phyloP scores from a whole-genome alignment of 2,329 filamentous ascomycete genomes.

The Phoma sp. region DNA sequence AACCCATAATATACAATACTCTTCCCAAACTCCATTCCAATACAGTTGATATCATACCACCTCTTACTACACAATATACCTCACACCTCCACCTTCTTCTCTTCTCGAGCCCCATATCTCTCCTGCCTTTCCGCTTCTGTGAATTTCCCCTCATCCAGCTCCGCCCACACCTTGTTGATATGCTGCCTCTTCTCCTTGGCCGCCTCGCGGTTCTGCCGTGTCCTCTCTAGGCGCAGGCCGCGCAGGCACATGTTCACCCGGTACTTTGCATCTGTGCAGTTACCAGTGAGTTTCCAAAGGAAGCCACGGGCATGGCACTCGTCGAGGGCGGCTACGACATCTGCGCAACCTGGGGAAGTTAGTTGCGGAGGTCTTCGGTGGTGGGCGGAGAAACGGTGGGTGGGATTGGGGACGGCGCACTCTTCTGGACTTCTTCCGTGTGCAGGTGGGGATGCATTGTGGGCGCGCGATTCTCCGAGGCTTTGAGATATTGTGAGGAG shows the following conservation, averaged over 20 bases:
- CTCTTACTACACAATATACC: not conserved
- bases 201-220: slow-evolving; percentile 75
- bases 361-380: too few species aligned
- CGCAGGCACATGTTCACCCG: slow-evolving; percentile 86
- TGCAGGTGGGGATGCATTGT: slow-evolving; percentile 98
- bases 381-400: too few species aligned
- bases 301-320: slow-evolving; percentile 95
- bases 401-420: slow-evolving; percentile 58
- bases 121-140: slow-evolving; percentile 1
- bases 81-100: not conserved
- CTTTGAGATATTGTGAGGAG: not conserved
- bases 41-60: not conserved
- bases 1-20: slow-evolving; percentile 3
- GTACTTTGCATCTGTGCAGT: slow-evolving; percentile 87
- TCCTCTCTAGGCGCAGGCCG: slow-evolving; percentile 79
- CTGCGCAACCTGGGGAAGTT: slow-evolving; percentile 77
- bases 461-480: slow-evolving; percentile 13
- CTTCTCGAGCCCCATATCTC: not conserved
- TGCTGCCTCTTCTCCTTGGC: slow-evolving; percentile 73
- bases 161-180: slow-evolving; percentile 79
- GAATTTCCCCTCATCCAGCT: slow-evolving; percentile 73
- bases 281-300: slow-evolving; percentile 86
- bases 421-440: slow-evolving; percentile 82
- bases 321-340: slow-evolving; percentile 91
- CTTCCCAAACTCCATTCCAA: not conserved